Base-by-base conservation (phyloP, 441 rosid species). In the Geranium incanum region DNA sequence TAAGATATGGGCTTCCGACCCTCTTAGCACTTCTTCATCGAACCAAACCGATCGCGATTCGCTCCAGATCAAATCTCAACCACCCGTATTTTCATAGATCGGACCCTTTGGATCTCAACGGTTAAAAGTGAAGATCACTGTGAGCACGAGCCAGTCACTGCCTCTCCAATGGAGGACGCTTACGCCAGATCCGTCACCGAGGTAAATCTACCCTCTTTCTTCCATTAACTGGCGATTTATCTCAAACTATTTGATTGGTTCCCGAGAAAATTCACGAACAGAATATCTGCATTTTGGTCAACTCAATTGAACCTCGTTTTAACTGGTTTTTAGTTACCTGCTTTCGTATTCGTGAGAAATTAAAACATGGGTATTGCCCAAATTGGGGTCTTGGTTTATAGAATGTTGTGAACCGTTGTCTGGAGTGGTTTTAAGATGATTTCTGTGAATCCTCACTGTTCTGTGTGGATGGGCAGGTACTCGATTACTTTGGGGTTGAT, bases 181-280 rank as follows among this genome's bases (percentile, higher is more conserved):
- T 90, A 84, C 71, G 93, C 96, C 73, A 89, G 97, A 95, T 92
- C 99, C 79, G 89, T 87, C 72, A 2, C 88, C 11, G 99, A 95
- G 97, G 99, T 92, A 74, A 79, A 64, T 64, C 33, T 28, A 21
- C 36, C 3, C 12, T 23, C 7, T 18, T 6, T 64, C 39, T 64
- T 64, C 66, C 66, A 11, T 23, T 12, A 12, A 28, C 38, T 12
- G 16, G 13, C 15, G 1, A 62, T 62, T 23, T 63, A 11, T 37
- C 28, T 19, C 67, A 11, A 23, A 8, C 0, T 23, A 8, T 1
- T 23, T 63, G 37, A 0, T 23, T 77, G 65, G 43, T 66, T 66
- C 33, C 33, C 33, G 33, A 28, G 33, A 28, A 28, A 28, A 28
- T 28, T 28, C 33, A 28, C 33, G 33, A 28, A 2, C 33, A 2